Conservation (phyloP, 2,329 filamentous ascomycete species). For the Arthrobotrys megalospora region DNA sequence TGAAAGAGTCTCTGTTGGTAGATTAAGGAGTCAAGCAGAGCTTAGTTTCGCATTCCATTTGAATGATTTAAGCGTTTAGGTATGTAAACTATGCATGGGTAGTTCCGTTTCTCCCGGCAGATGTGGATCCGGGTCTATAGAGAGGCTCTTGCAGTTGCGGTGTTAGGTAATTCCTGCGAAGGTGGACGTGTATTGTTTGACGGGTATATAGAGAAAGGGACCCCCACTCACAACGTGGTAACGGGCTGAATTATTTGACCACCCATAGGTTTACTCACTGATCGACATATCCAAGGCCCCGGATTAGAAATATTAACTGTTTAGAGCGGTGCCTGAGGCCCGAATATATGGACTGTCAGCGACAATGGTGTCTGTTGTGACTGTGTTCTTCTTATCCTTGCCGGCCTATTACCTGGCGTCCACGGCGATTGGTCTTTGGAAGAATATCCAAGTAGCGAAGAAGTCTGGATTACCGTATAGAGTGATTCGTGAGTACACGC, state of each 20-base stretch:
- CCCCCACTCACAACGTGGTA: background rate
- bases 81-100: background rate
- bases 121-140: constrained; percentile 24
- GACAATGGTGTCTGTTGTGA: constrained; percentile 42
- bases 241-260: background rate
- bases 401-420: constrained; percentile 54
- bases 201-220: constrained; percentile 14
- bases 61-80: background rate
- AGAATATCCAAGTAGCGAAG: constrained; percentile 63
- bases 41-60: background rate
- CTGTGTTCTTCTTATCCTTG: constrained; percentile 32
- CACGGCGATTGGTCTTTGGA: constrained; percentile 63
- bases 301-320: background rate
- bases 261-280: background rate
- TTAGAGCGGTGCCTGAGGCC: background rate
- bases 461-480: constrained; percentile 63
- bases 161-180: constrained; percentile 30
- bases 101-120: constrained; percentile 28
- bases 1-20: background rate
- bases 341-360: background rate
- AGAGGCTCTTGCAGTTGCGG: constrained; percentile 15
- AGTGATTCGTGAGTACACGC: constrained; percentile 63
- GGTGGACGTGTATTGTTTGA: background rate
- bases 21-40: background rate
- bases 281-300: background rate